Evolutionary conservation across 2,329 filamentous ascomycete species (phyloP).

Genomic region (Xylaria sp.): DNA sequence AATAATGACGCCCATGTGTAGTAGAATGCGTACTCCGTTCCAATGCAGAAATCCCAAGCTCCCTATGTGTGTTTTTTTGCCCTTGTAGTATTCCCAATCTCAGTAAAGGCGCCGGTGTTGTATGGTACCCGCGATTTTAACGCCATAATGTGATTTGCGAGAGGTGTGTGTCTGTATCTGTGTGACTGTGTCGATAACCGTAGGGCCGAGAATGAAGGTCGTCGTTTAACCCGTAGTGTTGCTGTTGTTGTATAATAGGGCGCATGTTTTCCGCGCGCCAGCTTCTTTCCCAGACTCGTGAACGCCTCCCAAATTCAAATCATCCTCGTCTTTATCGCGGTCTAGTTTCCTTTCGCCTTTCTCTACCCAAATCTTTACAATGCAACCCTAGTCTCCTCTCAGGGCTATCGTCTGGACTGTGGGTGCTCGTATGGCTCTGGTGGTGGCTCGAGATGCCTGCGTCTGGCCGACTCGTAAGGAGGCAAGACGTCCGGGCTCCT

Average conservation of each 20-base stretch:
- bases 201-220: constrained; percentile 12
- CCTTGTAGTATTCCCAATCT: constrained; percentile 30
- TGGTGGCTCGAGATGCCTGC: constrained; percentile 37
- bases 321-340: constrained; percentile 27
- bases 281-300: constrained; percentile 22
- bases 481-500: constrained; percentile 59
- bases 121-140: constrained; percentile 15
- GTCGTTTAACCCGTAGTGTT: constrained; percentile 4
- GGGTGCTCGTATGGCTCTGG: constrained; percentile 40
- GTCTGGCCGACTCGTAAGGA: constrained; percentile 37
- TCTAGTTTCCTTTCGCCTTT: constrained; percentile 26
- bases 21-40: constrained; percentile 41
- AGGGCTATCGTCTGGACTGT: constrained; percentile 33
- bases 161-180: background rate
- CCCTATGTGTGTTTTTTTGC: constrained; percentile 20
- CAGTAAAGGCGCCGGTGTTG: constrained; percentile 20
- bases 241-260: constrained; percentile 18
- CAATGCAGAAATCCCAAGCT: constrained; percentile 39
- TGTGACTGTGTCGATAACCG: background rate
- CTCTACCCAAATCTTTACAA: constrained; percentile 24
- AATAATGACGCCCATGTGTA: constrained; percentile 26
- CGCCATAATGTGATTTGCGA: constrained; percentile 28
- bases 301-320: constrained; percentile 32
- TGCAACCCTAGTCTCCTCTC: constrained; percentile 13
- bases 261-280: constrained; percentile 17